A percentile compares a stretch with the other conserved stretches of the same genome.
Conservation (phyloP, 352 stramenopile genomes). For the Phytophthora chlamydospora region DNA sequence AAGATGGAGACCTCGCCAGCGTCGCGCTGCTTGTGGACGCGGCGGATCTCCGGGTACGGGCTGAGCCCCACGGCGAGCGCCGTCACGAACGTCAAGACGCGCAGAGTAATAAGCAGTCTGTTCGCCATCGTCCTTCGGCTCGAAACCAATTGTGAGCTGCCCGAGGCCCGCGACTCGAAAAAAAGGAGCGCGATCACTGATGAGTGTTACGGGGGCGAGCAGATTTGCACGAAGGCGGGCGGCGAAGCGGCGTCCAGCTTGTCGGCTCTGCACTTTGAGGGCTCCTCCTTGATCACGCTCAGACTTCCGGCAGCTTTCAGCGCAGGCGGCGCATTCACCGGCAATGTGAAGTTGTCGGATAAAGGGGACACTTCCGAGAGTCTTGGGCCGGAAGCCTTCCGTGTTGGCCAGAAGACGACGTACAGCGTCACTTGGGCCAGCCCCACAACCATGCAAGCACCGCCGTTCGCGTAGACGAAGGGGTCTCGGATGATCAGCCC, state of each 20-base stretch:
- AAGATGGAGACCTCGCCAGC: constrained; percentile 29
- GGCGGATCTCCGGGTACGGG: constrained; percentile 28
- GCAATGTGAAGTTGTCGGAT: constrained; percentile 1
- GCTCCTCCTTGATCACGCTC: too few relatives aligned
- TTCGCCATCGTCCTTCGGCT: constrained; percentile 4
- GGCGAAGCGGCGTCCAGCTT: neutral
- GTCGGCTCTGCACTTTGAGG: neutral
- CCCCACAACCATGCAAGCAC: constrained; percentile 15
- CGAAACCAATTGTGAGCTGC: constrained; percentile 17
- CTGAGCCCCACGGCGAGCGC: constrained; percentile 24
- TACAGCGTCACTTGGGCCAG: constrained; percentile 30
- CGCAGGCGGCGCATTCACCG: neutral
- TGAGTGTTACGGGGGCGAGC: constrained; percentile 19
- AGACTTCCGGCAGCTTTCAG: too few relatives aligned
- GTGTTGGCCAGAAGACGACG: neutral
- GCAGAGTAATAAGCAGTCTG: constrained; percentile 16
- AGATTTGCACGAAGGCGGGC: constrained; percentile 7
- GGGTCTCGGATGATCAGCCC: constrained; percentile 6
- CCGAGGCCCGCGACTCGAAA: constrained; percentile 4
- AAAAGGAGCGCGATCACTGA: constrained; percentile 21
- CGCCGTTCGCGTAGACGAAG: neutral
- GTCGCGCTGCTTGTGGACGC: constrained; percentile 24
- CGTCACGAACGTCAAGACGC: constrained; percentile 31
- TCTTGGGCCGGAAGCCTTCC: neutral
- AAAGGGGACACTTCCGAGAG: constrained; percentile 2